Evolutionary conservation across 495 filamentous ascomycete genomes (phyloP), one percentile per base, ranked within the genome.

Genomic region (Jackrogersella minutella): DNA sequence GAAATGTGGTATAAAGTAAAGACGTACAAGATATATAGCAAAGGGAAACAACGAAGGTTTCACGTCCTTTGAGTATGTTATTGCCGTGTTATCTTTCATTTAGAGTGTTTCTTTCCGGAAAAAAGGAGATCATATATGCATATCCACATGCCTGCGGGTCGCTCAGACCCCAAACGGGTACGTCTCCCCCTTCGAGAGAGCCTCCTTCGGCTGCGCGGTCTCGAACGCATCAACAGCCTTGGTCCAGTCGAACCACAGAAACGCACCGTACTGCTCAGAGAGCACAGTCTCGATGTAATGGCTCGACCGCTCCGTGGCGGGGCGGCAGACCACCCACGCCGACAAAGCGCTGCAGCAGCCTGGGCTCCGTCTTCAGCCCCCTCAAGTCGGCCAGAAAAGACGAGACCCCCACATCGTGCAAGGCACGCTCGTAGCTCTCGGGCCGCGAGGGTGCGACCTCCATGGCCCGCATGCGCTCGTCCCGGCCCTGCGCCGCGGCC

Each of bases 311-410:
- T 86, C 84, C 0, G 83, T 84, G 16, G 79, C 78, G 10, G 84
- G 84, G 10, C 79, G 73, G 67, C 85, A 85, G n/a, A n/a, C n/a
- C n/a, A n/a, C n/a, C n/a, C 13, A 85, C 83, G 10, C 85, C 84
- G 3, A 83, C 83, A 28, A 86, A 85, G 43, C 84, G 84, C 5
- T 84, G 73, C 70, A 85, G 72, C 8, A 84, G 69, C 41, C 79
- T 67, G 1, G 68, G 69, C 47, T 73, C 62, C 56, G 68, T 76
- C 43, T 82, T 59, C 5, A 78, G 75, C 57, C 71, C 52, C 10
- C 73, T 66, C 28, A 86, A 67, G 31, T 69, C 65, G 5, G 73
- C 65, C 46, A 79, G 65, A 39, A 66, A 66, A 2, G 63, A 41
- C 40, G 63, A 28, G 11, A 79, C 41, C n/a, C 70, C 73, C 21